Base-by-base conservation (phyloP, 2,329 filamentous ascomycete genomes). In the Fusarium bulbicola region DNA sequence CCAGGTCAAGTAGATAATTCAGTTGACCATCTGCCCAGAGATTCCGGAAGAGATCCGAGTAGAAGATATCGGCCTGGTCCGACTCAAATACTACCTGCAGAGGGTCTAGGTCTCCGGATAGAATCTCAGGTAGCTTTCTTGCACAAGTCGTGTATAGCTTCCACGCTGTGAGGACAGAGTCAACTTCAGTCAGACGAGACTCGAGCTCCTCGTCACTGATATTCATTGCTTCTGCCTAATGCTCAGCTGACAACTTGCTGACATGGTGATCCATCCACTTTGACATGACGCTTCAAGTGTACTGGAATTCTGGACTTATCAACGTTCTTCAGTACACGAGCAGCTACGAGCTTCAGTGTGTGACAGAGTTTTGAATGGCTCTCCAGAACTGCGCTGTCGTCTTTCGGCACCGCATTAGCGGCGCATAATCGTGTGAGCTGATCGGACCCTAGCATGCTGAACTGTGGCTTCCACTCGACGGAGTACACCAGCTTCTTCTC, bases 191-290 rank as follows among this genome's bases (percentile, higher is more conserved):
- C 0, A 68, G 65, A 2, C 39, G 34, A 6, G 47, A 34, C 21
- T 68, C 53, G 1, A 59, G 15, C 6, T 59, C n/a, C 2, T 39
- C 36, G 7, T 65, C 54, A 21, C 15, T 37, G 10, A 67, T 52
- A 3, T 21, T 16, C 1, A 4, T 24, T 53, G 52, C 59, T 30
- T 56, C 45, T 2, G 18, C 30, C 3, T 32, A 26, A 7, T 65
- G 10, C 10, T 49, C 30, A 5, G 16, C 10, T 2, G 40, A 32
- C 4, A 67, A 7, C 32, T 47, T 64, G 20, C 52, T 47, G 6
- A 64, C 53, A n/a, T 67, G 60, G 8, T 68, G 47, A 6, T 43
- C 62, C 53, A 68, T 59, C 65, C 61, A 68, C 20, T 37, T 37
- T 30, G 3, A 68, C 36, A 36, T 68, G 53, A 12, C 53, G 61